Evolutionary conservation across 1,284 basidiomycete genomes (phyloP), one percentile per base, ranked within the genome.

Genomic region (Cutaneotrichosporon curvatum): DNA sequence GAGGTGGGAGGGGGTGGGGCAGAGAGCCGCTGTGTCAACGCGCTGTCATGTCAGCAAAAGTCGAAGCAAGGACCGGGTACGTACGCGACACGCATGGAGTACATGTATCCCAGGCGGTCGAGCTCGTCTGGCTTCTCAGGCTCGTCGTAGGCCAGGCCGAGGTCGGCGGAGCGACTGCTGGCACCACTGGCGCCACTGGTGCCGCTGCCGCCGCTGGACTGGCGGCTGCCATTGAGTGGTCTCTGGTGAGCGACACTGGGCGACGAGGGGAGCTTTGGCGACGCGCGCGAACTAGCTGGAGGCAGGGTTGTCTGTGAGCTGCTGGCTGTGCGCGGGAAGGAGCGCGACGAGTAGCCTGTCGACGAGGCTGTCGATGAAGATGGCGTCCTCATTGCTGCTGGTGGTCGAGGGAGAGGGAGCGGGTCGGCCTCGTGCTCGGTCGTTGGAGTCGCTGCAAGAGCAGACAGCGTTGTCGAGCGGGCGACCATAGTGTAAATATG

Each of bases 61-160:
- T 7, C 7, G 12, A 28, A 12, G 25, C 7, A 28, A 7, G 25
- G 25, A 28, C 25, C 7, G 25, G 20, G 12, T 1, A 67, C 68
- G 60, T 42, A 68, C 68, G 68, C 68, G 9, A 69, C 63, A 28
- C 64, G 58, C 23, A 72, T 53, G 4, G 67, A 62, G 46, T 64
- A 70, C n/a, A 50, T 44, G 42, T 72, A 72, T 3, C 63, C 65
- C 45, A 56, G 40, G 36, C 56, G 52, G 43, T 70, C 67, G 12
- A 69, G 33, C 43, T 70, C 68, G 21, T 70, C 63, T 16, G 8
- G 7, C 8, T 12, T 28, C 25, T 28, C 25, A 7, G 25, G 25
- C 25, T 28, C 8, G 12, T 28, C 25, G 25, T 28, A 28, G 8
- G 25, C 25, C 25, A 28, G 12, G 8, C 25, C 25, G 12, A 7